A percentile compares a stretch with the other conserved stretches of the same genome.
These are phyloP conservation scores for Globisporangium acanthophoron DNA, from an alignment of 352 stramenopile genomes.

Conservation along the genomic window DNA sequence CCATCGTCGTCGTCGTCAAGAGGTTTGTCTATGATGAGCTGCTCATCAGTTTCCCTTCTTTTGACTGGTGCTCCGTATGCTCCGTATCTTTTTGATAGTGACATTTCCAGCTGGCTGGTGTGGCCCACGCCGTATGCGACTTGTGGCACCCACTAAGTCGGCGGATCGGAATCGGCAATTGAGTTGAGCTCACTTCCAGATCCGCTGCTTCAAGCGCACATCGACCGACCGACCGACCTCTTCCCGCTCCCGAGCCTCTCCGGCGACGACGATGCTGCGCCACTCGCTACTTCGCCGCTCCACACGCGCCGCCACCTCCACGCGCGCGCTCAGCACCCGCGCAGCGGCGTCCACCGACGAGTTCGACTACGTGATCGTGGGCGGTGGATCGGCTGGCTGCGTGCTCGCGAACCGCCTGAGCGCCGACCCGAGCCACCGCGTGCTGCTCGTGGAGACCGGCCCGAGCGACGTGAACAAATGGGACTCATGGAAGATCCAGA, in stretches of 20 bases:
- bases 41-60: no score
- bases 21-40: no score
- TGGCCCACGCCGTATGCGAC: no score
- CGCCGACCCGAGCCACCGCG: constrained; percentile 72
- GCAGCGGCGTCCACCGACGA: constrained; percentile 16
- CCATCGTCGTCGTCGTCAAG: background rate
- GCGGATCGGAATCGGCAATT: no score
- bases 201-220: background rate
- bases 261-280: constrained; percentile 13
- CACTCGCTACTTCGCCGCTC: constrained; percentile 14
- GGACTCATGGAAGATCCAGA: constrained; percentile 91
- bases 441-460: constrained; percentile 90
- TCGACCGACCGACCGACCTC: background rate
- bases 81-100: background rate
- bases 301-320: background rate
- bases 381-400: constrained; percentile 86
- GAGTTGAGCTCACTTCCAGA: background rate
- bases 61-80: background rate
- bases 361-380: constrained; percentile 93
- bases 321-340: constrained; percentile 19
- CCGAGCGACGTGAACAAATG: constrained; percentile 73
- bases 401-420: constrained; percentile 89
- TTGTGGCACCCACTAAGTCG: background rate
- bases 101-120: background rate
- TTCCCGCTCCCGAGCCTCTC: background rate